Base-by-base conservation (phyloP, 441 rosid genomes). In the Arabidopsis hybrid region DNA sequence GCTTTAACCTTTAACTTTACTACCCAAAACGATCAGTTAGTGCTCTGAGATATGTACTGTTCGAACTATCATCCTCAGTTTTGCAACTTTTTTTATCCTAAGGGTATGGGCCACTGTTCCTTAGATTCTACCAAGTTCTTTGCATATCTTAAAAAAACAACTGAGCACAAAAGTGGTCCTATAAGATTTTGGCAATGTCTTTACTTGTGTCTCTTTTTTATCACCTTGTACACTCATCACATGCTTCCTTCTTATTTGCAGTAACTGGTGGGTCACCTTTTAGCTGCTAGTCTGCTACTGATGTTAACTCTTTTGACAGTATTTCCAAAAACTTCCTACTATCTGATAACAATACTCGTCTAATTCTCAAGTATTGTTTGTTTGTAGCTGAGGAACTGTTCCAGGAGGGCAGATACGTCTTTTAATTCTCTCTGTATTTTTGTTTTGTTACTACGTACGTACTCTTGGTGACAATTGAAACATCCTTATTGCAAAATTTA, bases 81-180 rank as follows among this genome's bases (percentile, higher is more conserved):
- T 79, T 74, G 72, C 70, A 76, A 75, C 84, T 74, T 58, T 75
- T 55, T 58, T 75, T 55, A 81, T 73, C 69, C 64, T 78, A 64
- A 78, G 88, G 85, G 55, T 74, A 85, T 88, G 96, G 88, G 86
- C 88, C 89, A 80, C 74, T 78, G 88, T 84, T 83, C 83, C 86
- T 89, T 83, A 81, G 85, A 84, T 81, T 83, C 90, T 82, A 81
- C 81, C 18, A 78, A 77, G 85, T 76, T 79, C 53, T 58, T 83
- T 65, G 79, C 73, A 72, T 67, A 67, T 62, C 58, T 58, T 79
- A 61, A 58, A 50, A 66, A 67, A 53, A 13, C 65, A 49, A 58
- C 67, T 63, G 57, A 72, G 65, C 51, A 58, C 60, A 65, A 72
- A 79, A 75, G 88, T 91, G 92, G 93, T 87, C 89, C 91, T 76